phyloP scores from a whole-genome alignment of 441 rosid genomes.

The Cnidoscolus chayamansa region DNA sequence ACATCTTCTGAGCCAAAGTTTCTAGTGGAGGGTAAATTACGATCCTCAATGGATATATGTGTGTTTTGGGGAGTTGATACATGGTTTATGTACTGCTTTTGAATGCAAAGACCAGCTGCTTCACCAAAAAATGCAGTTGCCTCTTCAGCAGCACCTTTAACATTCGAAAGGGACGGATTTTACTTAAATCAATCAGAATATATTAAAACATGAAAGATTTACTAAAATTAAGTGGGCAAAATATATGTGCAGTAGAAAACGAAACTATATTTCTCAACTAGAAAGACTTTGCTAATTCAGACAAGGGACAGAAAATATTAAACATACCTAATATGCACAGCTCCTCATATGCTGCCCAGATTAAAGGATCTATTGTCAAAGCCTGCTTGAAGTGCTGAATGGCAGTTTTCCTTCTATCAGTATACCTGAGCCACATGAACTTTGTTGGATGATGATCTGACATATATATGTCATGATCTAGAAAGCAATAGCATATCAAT shows the following conservation, averaged over 20 bases:
- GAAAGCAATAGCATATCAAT: background rate
- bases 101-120: slow-evolving; percentile 72
- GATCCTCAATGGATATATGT: slow-evolving; percentile 56
- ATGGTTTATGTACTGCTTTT: slow-evolving; percentile 64
- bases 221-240: slow-evolving; percentile 4
- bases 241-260: background rate
- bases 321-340: slow-evolving; percentile 79
- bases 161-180: slow-evolving; percentile 13
- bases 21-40: slow-evolving; percentile 37
- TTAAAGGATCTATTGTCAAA: slow-evolving; percentile 78
- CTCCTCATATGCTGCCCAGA: slow-evolving; percentile 95
- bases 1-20: slow-evolving; percentile 51
- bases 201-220: background rate
- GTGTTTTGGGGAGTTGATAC: slow-evolving; percentile 42
- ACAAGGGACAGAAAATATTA: slow-evolving; percentile 4
- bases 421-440: slow-evolving; percentile 58
- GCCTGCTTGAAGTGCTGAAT: slow-evolving; percentile 79
- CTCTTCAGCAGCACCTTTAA: slow-evolving; percentile 86
- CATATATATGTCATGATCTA: background rate
- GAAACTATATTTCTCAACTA: slow-evolving; percentile 9
- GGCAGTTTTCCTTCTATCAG: slow-evolving; percentile 83
- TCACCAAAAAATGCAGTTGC: slow-evolving; percentile 80
- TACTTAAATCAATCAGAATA: background rate
- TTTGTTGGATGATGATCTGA: slow-evolving; percentile 11
- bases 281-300: background rate